phyloP scores from a whole-genome alignment of 2,329 filamentous ascomycete genomes.

The Diplodia seriata region DNA sequence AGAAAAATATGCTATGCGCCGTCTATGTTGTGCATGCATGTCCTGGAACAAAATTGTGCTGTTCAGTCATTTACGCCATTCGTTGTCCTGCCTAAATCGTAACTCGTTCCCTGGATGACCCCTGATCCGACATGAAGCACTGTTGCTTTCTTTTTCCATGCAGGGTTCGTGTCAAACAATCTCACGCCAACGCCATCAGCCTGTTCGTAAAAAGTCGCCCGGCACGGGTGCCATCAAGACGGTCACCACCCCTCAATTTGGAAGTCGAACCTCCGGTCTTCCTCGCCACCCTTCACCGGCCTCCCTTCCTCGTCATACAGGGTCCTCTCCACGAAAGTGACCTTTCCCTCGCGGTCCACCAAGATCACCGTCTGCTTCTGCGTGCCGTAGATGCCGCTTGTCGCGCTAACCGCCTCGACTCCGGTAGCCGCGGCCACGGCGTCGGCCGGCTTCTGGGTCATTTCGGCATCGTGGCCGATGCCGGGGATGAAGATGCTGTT shows the following conservation, averaged over 20 bases:
- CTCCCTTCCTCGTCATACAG: constrained; percentile 62
- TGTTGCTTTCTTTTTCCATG: constrained; percentile 5
- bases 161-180: background rate
- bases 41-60: background rate
- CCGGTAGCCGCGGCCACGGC: constrained; percentile 51
- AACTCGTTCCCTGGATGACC: background rate
- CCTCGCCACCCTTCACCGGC: constrained; percentile 54
- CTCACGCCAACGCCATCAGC: background rate
- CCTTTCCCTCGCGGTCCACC: constrained; percentile 60
- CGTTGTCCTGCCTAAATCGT: background rate
- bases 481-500: constrained; percentile 68
- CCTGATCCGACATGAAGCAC: background rate
- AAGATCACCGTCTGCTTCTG: constrained; percentile 69
- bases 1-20: background rate
- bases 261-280: constrained; percentile 58
- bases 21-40: constrained; percentile 12
- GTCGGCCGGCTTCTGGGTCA: constrained; percentile 49
- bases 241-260: constrained; percentile 53
- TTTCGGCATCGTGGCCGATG: constrained; percentile 57
- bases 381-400: constrained; percentile 65
- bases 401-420: constrained; percentile 43
- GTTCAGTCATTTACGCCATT: constrained; percentile 18
- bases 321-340: constrained; percentile 69
- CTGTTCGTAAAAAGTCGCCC: background rate
- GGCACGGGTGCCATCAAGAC: background rate